Evolutionary conservation across 2,329 filamentous ascomycete genomes (phyloP).

Genomic region (Pseudocercospora eumusae): DNA sequence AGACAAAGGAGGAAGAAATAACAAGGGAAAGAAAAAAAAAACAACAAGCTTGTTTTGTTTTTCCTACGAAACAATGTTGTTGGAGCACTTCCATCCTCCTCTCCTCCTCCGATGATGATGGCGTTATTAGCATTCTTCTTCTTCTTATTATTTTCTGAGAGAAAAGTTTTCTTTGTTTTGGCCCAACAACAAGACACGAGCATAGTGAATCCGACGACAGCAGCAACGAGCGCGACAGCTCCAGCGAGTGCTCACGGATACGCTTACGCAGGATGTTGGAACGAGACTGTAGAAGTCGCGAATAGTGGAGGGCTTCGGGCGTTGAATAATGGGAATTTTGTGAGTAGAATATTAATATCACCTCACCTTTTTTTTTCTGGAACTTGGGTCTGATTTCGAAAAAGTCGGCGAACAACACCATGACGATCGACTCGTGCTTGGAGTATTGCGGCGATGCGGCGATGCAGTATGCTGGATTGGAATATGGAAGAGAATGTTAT

Average conservation of each 20-base stretch:
- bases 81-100: background rate
- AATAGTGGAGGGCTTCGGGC: slow-evolving; percentile 49
- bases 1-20: no score
- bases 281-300: slow-evolving; percentile 52
- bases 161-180: no score
- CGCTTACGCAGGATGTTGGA: slow-evolving; percentile 60
- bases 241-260: slow-evolving; percentile 41
- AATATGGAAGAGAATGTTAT: slow-evolving; percentile 63
- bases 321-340: slow-evolving; percentile 49
- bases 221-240: slow-evolving; percentile 30
- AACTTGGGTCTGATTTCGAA: no score
- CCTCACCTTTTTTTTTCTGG: no score
- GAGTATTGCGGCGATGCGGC: slow-evolving; percentile 49
- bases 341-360: no score
- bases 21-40: no score
- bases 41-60: background rate
- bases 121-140: no score
- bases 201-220: slow-evolving; percentile 35
- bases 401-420: slow-evolving; percentile 45
- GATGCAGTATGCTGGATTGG: slow-evolving; percentile 55
- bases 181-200: slow-evolving; percentile 31
- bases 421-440: slow-evolving; percentile 58
- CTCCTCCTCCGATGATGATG: background rate
- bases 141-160: no score
- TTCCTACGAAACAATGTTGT: background rate